A percentile compares a stretch with the other conserved stretches of the same genome.
Evolutionary conservation across 2,329 filamentous ascomycete species (phyloP).

Genomic region (Cordyceps farinosa): DNA sequence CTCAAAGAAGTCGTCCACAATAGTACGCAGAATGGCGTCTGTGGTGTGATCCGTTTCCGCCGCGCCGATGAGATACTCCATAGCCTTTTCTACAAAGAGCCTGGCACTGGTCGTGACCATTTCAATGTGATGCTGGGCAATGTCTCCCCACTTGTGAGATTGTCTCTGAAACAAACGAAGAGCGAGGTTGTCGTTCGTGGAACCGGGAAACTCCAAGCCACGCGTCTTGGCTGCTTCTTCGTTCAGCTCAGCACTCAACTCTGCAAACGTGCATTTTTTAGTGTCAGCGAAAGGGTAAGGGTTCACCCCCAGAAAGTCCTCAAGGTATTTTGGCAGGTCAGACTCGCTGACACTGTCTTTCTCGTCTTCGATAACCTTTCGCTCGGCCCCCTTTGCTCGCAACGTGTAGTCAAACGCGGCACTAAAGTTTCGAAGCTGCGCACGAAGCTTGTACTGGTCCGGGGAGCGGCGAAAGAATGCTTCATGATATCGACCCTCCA

Average conservation of each 20-base stretch:
- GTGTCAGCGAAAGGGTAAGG: neutral
- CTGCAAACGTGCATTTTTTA: neutral
- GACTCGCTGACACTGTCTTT: neutral
- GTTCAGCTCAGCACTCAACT: neutral
- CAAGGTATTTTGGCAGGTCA: constrained; percentile 25
- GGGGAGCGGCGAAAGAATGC: constrained; percentile 30
- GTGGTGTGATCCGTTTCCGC: neutral
- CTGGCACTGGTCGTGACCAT: neutral
- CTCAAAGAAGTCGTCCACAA: constrained; percentile 26
- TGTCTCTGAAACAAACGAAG: neutral
- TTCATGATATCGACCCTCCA: constrained; percentile 19
- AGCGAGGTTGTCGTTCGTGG: neutral
- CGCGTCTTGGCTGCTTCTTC: neutral
- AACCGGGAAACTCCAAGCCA: neutral
- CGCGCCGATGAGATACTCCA: constrained; percentile 24
- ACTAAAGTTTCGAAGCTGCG: constrained; percentile 23
- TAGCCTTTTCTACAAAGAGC: constrained; percentile 25
- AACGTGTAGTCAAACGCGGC: constrained; percentile 22
- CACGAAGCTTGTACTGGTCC: constrained; percentile 20
- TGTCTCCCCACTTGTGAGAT: neutral
- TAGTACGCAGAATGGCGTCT: neutral
- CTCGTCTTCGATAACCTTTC: constrained; percentile 7
- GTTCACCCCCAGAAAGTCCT: constrained; percentile 19
- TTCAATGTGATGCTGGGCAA: constrained; percentile 1
- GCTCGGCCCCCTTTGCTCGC: constrained; percentile 16